phyloP scores from a whole-genome alignment of 768 basidiomycete genomes.

The Phanerochaete carnosa region DNA sequence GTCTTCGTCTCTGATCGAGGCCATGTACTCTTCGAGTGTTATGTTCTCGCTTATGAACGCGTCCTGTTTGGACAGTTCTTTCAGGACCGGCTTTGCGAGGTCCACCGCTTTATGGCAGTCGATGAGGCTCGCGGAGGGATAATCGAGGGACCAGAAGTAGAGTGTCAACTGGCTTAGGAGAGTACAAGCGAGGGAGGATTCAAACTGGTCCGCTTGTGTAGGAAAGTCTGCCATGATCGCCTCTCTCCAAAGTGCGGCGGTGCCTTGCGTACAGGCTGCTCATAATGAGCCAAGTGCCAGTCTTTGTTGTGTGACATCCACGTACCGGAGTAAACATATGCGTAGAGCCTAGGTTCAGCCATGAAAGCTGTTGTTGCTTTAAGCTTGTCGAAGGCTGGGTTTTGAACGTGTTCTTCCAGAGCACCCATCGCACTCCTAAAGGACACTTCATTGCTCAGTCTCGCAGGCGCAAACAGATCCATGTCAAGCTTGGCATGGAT shows the following conservation, averaged over 20 bases:
- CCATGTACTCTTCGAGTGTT: neutral
- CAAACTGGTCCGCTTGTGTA: neutral
- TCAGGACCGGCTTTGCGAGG: neutral
- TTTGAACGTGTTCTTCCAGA: conserved; percentile 6
- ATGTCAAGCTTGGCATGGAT: conserved; percentile 1
- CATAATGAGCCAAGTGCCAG: neutral
- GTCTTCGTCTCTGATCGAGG: conserved; percentile 2
- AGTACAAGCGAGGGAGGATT: neutral
- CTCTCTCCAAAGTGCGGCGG: neutral
- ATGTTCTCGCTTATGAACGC: neutral
- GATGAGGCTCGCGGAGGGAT: neutral
- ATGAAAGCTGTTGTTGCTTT: neutral
- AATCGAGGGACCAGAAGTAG: conserved; percentile 7
- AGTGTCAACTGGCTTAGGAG: neutral
- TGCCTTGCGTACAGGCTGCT: neutral
- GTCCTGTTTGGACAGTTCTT: neutral
- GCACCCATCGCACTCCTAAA: conserved; percentile 1
- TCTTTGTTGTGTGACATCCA: neutral
- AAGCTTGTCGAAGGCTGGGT: neutral
- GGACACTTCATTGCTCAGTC: conserved; percentile 1
- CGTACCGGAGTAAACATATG: conserved; percentile 3
- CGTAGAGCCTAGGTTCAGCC: neutral
- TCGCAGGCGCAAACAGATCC: neutral
- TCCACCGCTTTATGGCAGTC: conserved; percentile 8
- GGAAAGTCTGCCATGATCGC: neutral